Base-by-base conservation (phyloP, 169 alveolate species). In the Prorocentrum cordatum region DNA sequence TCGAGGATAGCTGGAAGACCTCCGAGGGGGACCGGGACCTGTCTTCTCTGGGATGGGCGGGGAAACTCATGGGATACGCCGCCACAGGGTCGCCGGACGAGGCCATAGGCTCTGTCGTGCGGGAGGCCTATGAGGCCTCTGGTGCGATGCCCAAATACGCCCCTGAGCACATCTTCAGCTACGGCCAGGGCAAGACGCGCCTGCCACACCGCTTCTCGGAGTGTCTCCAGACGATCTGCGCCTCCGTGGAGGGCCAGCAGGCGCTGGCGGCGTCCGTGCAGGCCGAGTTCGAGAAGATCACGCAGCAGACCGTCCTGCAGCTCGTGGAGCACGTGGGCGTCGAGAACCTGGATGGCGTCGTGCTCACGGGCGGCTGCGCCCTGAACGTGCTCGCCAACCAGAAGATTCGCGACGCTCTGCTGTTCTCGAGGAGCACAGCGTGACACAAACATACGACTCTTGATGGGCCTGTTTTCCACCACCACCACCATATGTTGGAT, bases 61-160 rank as follows among this genome's bases (percentile, higher is more conserved):
- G 89, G 29, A 80, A 80, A 31, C 89, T 80, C 89, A 80, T 80
- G 89, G 89, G 89, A 22, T 80, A 80, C 61, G 70, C 89, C 20
- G 90, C 80, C 3, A 50, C 75, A 7, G 88, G 88, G 18, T 16
- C 58, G 24, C 64, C 88, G 12, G 22, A 4, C 1, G 75, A n/a
- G 7, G 36, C 20, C 27, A n/a, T 77, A 22, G 75, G 71, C 27
- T 18, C 33, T 33, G 66, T 32, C 18, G 39, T 66, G 45, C 62
- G 73, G 26, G 20, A 35, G 33, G 67, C 66, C 22, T 80, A 36
- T 12, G 67, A 80, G 39, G 38, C 31, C 12, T 61, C 64, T 2
- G 66, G 54, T 6, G 39, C 61, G 31, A 75, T 50, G 72, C 33
- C 38, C 9, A 26, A 33, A 2, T 66, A 20, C 26, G 32, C 42